Base-by-base conservation (phyloP, 352 stramenopile genomes). In the Phytophthora boehmeriae region DNA sequence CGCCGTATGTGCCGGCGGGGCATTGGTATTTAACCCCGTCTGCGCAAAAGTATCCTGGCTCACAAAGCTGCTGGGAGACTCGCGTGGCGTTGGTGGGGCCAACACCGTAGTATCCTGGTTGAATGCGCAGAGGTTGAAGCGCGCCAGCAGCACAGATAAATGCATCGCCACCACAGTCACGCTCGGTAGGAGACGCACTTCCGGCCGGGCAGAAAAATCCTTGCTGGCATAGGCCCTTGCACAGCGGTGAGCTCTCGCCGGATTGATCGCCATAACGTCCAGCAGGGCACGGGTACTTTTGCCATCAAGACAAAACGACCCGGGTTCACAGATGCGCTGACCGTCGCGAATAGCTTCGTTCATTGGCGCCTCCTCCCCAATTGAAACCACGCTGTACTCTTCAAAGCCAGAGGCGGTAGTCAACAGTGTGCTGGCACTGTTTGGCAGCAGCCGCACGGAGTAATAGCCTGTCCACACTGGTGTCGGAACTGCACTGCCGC, bases 1-100 rank as follows among this genome's bases (percentile, higher is more conserved):
- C 68, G 22, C 91, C 91, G 25, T 79, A 97, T 1, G 75, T 87
- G 8, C 90, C 90, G 8, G 73, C 66, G 8, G 89, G 83, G 38
- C 90, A 97, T 44, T 92, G 68, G 17, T 76, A 81, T 50, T 81
- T 80, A 49, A 88, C 39, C 6, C 86, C 88, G n/a, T 73, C 47
- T 1, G 73, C 32, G 63, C 88, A 97, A 45, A 86, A 97, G 51
- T 78, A 86, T 10, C 88, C 87, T 30, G 64, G 58, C n/a, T 90
- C 77, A 34, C 90, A 97, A 22, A 73, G 55, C 8, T 51, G 56
- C 68, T 94, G 75, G n/a, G 72, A 65, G 30, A 85, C 88, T 2
- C 83, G 83, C 32, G 80, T 91, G 6, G 56, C 63, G 63, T 87
- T 88, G 4, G 64, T 78, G 35, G 45, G 51, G 11, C 78, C 83